phyloP scores from a whole-genome alignment of 176 grass and related monocot species.

The Zea mays region Zm-B73-REFERENCE-NAM-5.0 NC_050097.1:26068001-26068500 shows the following conservation, averaged over 20 bases:
- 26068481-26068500: not conserved
- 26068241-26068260: not conserved
- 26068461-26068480: not conserved
- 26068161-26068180: not conserved
- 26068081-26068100: constrained; percentile 78
- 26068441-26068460: constrained; percentile 77
- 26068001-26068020: not conserved
- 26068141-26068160: constrained; percentile 13
- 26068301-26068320: not conserved
- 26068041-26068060: constrained; percentile 83
- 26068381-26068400: constrained; percentile 77
- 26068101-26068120: constrained; percentile 58
- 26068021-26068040: not conserved
- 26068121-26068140: constrained; percentile 3
- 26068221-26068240: not conserved
- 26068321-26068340: constrained; percentile 7
- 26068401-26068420: constrained; percentile 73
- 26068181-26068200: not conserved
- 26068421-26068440: constrained; percentile 81
- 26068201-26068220: not conserved
- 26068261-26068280: not conserved
- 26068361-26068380: constrained; percentile 75
- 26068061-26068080: constrained; percentile 87
- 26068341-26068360: constrained; percentile 59
- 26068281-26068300: not conserved